These are phyloP conservation scores for Talaromyces islandicus DNA, from an alignment of 2,329 filamentous ascomycete genomes.

Conservation along the genomic window DNA sequence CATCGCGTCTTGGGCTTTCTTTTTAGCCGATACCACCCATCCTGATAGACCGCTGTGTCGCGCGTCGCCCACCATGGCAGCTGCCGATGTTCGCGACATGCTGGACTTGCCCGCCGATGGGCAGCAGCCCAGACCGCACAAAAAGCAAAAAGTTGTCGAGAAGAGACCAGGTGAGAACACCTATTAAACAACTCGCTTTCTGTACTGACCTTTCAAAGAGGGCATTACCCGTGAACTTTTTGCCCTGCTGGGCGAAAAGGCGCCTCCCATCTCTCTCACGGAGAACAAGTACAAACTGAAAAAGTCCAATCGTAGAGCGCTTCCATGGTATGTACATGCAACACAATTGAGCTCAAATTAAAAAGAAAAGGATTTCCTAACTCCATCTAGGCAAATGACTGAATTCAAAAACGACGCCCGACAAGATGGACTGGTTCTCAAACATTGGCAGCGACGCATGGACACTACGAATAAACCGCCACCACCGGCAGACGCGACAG, in stretches of 20 bases:
- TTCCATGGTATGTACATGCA: conserved; percentile 44
- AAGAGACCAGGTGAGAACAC: conserved; percentile 49
- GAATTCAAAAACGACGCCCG: conserved; percentile 75
- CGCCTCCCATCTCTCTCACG: conserved; percentile 47
- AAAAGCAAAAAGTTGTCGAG: conserved; percentile 66
- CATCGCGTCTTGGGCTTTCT: background rate
- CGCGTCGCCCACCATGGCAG: conserved; percentile 52
- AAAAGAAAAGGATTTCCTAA: no score
- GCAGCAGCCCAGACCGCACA: conserved; percentile 53
- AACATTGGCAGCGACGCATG: conserved; percentile 72
- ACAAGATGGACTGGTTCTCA: conserved; percentile 62
- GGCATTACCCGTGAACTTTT: conserved; percentile 47
- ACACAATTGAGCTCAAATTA: no score
- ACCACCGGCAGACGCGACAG: conserved; percentile 27
- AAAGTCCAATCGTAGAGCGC: conserved; percentile 39
- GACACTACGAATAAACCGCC: conserved; percentile 35
- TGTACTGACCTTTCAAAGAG: conserved; percentile 25
- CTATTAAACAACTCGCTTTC: conserved; percentile 1
- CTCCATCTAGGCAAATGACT: conserved; percentile 63
- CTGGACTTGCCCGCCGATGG: conserved; percentile 68
- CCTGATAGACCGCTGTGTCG: background rate
- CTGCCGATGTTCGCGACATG: conserved; percentile 80
- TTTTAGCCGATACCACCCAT: background rate
- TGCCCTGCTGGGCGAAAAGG: conserved; percentile 46
- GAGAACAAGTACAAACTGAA: conserved; percentile 49